Evolutionary conservation across 495 filamentous ascomycete species (phyloP), one percentile per base, ranked within the genome.

Genomic region (Trichoderma gamsii): DNA sequence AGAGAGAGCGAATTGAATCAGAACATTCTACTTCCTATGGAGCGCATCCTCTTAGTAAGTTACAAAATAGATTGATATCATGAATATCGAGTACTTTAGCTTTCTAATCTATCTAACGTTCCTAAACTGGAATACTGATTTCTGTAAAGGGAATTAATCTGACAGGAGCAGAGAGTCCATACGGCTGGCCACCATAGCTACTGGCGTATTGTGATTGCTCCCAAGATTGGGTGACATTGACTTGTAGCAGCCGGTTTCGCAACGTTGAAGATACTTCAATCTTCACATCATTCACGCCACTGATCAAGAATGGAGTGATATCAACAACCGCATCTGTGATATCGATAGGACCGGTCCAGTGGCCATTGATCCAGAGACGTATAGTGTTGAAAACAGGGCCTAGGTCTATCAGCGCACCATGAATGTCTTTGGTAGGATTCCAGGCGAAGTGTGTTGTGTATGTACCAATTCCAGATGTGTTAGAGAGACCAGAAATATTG

Each of bases 191-290:
- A 18, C 64, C 64, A 32, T 66, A 66, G n/a, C 38, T 66, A 4
- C 11, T 15, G 18, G 38, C 64, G 25, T 66, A 66, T 11, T 43
- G 9, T 21, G 38, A 41, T 46, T 66, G 38, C 21, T 41, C 25
- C 25, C 23, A 66, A 11, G 38, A 43, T 32, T 66, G 64, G 12
- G 64, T 66, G 7, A 66, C 64, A 43, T 66, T 66, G 15, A 66
- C 64, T 46, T 66, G 64, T 2, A 66, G 32, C 13, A 66, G 18
- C 35, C 64, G 38, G 18, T 66, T 66, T 21, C 64, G 41, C 4
- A 66, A 43, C 11, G 64, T 66, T 46, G 64, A 66, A 5, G 64
- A 43, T 15, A 66, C 64, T n/a, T 66, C 64, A 44, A 66, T 41
- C 35, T 66, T 66, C 29, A 66, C 64, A 41, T 41, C 32, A 46